Conservation (phyloP, 208 protist genomes). For the Kentomonas sorsogonicus region DNA sequence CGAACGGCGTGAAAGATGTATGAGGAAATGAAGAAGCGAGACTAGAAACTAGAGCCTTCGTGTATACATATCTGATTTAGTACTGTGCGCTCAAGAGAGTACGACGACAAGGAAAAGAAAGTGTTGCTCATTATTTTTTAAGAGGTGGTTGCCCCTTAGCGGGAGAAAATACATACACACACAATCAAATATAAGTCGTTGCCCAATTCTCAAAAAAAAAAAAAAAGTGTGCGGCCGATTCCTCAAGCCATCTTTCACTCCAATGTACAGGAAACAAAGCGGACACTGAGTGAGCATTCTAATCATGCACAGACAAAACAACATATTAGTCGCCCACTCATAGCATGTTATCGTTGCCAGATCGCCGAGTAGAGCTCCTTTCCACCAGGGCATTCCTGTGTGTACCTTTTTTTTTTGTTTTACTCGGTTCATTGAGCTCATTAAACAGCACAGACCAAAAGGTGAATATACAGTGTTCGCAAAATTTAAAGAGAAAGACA, state of each 20-base stretch:
- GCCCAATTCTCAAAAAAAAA: neutral
- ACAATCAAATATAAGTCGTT: neutral
- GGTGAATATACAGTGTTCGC: neutral
- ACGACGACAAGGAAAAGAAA: slow-evolving; percentile 1
- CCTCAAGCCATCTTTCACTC: too few relatives aligned
- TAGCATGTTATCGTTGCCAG: too few relatives aligned
- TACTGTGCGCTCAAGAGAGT: neutral
- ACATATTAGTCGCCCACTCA: too few relatives aligned
- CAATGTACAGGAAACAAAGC: too few relatives aligned
- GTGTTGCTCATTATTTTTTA: neutral
- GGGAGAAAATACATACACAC: neutral
- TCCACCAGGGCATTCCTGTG: too few relatives aligned
- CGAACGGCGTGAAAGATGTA: neutral
- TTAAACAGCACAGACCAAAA: neutral
- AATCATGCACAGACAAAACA: too few relatives aligned
- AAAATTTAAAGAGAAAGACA: neutral
- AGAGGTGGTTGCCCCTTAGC: neutral
- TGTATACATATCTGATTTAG: neutral
- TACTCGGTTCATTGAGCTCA: too few relatives aligned
- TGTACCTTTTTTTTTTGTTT: too few relatives aligned
- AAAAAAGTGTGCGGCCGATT: too few relatives aligned
- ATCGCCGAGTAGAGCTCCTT: too few relatives aligned
- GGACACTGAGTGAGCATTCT: too few relatives aligned
- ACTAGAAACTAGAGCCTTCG: neutral
- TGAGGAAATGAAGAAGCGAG: neutral